A percentile compares a stretch with the other conserved stretches of the same genome.
These are phyloP conservation scores for Didymella sp. DNA, from an alignment of 2,329 filamentous ascomycete genomes.

Conservation along the genomic window DNA sequence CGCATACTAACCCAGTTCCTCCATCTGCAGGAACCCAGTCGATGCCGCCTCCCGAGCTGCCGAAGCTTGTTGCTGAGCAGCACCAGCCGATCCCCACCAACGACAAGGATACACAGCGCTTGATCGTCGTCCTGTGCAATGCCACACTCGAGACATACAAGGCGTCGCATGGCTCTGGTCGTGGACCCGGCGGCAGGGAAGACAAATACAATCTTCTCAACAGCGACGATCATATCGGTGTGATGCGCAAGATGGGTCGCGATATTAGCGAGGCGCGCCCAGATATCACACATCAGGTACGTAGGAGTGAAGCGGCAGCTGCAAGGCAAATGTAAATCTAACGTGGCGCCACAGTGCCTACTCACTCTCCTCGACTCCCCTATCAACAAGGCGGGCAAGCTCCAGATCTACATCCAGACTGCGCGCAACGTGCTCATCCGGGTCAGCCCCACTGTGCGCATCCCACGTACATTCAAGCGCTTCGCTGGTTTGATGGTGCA, in stretches of 20 bases:
- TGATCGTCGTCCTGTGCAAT: conserved; percentile 97
- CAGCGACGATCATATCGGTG: conserved; percentile 98
- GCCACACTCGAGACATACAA: conserved; percentile 98
- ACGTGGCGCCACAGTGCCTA: conserved; percentile 72
- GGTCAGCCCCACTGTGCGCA: conserved; percentile 96
- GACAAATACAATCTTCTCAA: conserved; percentile 98
- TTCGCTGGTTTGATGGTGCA: conserved; percentile 99
- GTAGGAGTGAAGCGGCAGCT: conserved; percentile 38
- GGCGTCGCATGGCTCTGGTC: conserved; percentile 74
- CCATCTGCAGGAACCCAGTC: conserved; percentile 73
- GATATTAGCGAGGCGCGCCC: conserved; percentile 98
- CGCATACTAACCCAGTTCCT: conserved; percentile 34
- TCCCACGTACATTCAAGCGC: conserved; percentile 97
- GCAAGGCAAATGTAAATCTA: conserved; percentile 23
- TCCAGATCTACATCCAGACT: conserved; percentile 98
- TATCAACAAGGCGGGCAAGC: conserved; percentile 96
- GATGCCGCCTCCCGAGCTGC: conserved; percentile 87
- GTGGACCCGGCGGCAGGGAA: conserved; percentile 72
- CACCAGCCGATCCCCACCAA: conserved; percentile 80
- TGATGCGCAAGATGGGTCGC: conserved; percentile 99
- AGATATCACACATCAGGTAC: conserved; percentile 97
- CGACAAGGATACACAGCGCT: conserved; percentile 88
- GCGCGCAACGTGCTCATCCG: conserved; percentile 97
- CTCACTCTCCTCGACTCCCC: conserved; percentile 96
- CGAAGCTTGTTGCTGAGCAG: conserved; percentile 92